Base-by-base conservation (phyloP, 306 rosid species). In the Prunus salicina region DNA sequence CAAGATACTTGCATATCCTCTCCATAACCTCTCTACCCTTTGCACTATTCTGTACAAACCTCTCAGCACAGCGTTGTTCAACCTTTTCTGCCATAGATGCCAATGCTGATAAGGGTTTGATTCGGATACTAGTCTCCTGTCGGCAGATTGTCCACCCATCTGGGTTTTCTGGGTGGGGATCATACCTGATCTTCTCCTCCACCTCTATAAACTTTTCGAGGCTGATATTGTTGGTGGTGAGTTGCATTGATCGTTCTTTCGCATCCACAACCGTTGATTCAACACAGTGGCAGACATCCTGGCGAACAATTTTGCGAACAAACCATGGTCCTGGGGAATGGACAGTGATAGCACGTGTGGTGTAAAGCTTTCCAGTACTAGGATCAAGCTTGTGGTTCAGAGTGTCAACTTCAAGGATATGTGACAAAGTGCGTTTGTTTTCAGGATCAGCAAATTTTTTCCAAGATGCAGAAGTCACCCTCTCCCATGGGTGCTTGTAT, bases 11-110 rank as follows among this genome's bases (percentile, higher is more conserved):
- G 84, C 98, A 90, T 41, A 95, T 95, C 79, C 93, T 85, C 89
- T 92, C 97, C 98, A 92, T 95, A 47, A 89, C 97, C 86, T 92
- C 97, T 77, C 97, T 92, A 74, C 98, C 91, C 83, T 88, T 90
- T 30, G 78, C 91, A 82, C 96, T 89, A 74, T 92, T 90, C 83
- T 92, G 97, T 84, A 90, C 84, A 51, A 90, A 88, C 88, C 70
- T 86, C 71, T 95, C 98, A 10, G 92, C 99, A 27, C 90, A 95
- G 3, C 91, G 80, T 60, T 90, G 93, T 84, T 95, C 99, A 46
- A 91, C 93, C 87, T 90, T 95, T 68, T 95, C 96, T 0, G 95
- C 92, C 88, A 95, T 92, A 19, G 96, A 89, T 1, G 98, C 92
- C 70, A 95, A 76, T 18, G 93, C 97, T 2, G 97, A 89, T 34